These are phyloP conservation scores for Grammothele lineata DNA, from an alignment of 768 basidiomycete genomes.

Conservation along the genomic window DNA sequence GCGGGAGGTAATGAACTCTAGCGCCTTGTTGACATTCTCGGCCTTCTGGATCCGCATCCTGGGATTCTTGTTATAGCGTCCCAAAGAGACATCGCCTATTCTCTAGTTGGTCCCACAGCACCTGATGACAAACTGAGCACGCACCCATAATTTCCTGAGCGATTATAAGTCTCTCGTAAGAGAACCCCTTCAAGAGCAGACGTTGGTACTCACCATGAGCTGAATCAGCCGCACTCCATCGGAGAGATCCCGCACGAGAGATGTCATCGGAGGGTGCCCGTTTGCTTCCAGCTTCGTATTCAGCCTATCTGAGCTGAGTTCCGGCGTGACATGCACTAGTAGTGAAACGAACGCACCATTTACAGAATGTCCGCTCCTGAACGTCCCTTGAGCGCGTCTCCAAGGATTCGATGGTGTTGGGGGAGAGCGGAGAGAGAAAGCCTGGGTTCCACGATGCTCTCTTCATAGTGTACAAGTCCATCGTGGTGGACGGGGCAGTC, in stretches of 20 bases:
- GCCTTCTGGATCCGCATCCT: slow-evolving; percentile 94
- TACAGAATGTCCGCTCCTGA: slow-evolving; percentile 73
- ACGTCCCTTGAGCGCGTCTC: slow-evolving; percentile 53
- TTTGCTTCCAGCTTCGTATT: slow-evolving; percentile 90
- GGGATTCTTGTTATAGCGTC: slow-evolving; percentile 89
- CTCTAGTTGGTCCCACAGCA: slow-evolving; percentile 6
- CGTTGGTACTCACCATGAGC: slow-evolving; percentile 73
- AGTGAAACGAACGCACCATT: slow-evolving; percentile 54
- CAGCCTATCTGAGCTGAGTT: slow-evolving; percentile 55
- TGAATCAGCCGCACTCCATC: slow-evolving; percentile 96
- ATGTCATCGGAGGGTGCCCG: slow-evolving; percentile 83
- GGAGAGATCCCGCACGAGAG: slow-evolving; percentile 85
- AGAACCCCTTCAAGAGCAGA: too few species aligned
- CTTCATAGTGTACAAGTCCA: slow-evolving; percentile 1
- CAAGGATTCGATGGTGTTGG: slow-evolving; percentile 46
- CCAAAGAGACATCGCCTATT: slow-evolving; percentile 88
- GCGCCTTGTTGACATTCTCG: slow-evolving; percentile 95
- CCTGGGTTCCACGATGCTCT: slow-evolving; percentile 10
- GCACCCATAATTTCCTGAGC: slow-evolving; percentile 93
- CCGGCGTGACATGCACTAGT: not conserved
- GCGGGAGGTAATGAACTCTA: slow-evolving; percentile 91
- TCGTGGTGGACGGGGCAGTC: slow-evolving; percentile 1
- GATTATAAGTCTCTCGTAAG: too few species aligned
- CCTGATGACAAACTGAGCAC: slow-evolving; percentile 13
- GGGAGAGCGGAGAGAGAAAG: slow-evolving; percentile 7